Conservation (phyloP, 1,284 basidiomycete species). For the Sporisorium reilianum region DNA sequence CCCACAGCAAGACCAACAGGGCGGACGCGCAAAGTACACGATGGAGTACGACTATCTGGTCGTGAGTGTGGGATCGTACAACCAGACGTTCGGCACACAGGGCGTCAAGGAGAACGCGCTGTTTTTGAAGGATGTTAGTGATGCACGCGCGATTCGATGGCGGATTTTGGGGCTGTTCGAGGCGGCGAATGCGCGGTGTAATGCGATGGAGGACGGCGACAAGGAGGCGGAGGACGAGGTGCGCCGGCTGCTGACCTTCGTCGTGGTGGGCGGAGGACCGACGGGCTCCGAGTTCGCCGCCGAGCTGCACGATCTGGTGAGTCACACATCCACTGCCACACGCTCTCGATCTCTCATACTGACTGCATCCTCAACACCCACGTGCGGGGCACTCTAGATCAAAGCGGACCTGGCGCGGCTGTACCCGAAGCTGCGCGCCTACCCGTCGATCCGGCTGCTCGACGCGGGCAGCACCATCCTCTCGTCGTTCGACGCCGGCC, state of each 20-base stretch:
- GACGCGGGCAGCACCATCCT: conserved; percentile 64
- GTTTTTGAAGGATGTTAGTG: conserved; percentile 80
- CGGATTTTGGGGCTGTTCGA: conserved; percentile 84
- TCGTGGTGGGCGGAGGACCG: conserved; percentile 57
- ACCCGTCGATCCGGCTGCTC: conserved; percentile 40
- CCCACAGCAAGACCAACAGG: background rate
- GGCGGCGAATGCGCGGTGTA: conserved; percentile 75
- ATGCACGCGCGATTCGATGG: conserved; percentile 82
- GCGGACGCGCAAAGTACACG: conserved; percentile 16
- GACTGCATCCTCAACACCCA: too few species aligned
- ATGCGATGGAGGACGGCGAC: conserved; percentile 74
- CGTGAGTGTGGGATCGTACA: conserved; percentile 85
- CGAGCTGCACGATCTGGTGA: conserved; percentile 81
- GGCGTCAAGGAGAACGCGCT: conserved; percentile 67
- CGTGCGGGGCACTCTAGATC: conserved; percentile 52
- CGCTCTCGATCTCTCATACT: conserved; percentile 89
- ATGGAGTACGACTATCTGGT: conserved; percentile 78
- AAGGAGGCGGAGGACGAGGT: conserved; percentile 72
- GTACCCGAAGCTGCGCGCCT: conserved; percentile 60
- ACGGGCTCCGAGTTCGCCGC: conserved; percentile 71
- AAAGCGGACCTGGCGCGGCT: conserved; percentile 75
- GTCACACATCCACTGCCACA: too few species aligned
- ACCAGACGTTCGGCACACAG: conserved; percentile 76
- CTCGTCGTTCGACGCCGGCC: conserved; percentile 56
- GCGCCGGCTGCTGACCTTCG: conserved; percentile 27